A percentile compares a stretch with the other conserved stretches of the same genome.
Evolutionary conservation across 345 rosid species (phyloP).

Genomic region (Geranium rotundifolium): DNA sequence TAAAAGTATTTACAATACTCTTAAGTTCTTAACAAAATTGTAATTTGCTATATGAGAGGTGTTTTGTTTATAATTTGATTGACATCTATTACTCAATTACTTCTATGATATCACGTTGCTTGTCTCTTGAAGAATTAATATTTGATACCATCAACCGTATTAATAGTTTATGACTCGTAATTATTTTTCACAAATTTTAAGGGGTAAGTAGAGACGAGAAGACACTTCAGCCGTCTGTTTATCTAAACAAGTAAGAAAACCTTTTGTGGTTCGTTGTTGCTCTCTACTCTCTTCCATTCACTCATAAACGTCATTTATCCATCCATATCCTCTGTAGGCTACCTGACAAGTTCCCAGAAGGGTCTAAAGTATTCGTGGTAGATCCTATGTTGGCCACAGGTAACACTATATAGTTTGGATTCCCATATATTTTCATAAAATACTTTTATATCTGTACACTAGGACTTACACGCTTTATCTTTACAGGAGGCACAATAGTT

Average conservation of each 20-base stretch:
- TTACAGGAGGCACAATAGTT: constrained; percentile 69
- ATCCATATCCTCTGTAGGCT: constrained; percentile 30
- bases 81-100: no score
- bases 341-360: constrained; percentile 59
- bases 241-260: constrained; percentile 69
- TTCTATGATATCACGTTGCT: no score
- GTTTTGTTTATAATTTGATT: no score
- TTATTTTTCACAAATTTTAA: constrained; percentile 14
- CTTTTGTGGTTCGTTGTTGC: not conserved
- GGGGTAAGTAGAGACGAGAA: constrained; percentile 74
- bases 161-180: constrained; percentile 10
- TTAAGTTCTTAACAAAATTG: no score
- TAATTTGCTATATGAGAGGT: no score
- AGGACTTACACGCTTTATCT: not conserved
- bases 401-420: constrained; percentile 3
- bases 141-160: no score
- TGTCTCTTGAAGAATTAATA: no score
- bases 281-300: not conserved
- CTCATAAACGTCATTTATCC: not conserved
- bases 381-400: constrained; percentile 95
- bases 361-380: constrained; percentile 62
- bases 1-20: no score
- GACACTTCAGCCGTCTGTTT: constrained; percentile 71
- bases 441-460: no score
- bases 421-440: not conserved